A percentile compares a stretch with the other conserved stretches of the same genome.
These are phyloP conservation scores for Botrytis byssoidea DNA, from an alignment of 2,329 filamentous ascomycete genomes.

Conservation along the genomic window DNA sequence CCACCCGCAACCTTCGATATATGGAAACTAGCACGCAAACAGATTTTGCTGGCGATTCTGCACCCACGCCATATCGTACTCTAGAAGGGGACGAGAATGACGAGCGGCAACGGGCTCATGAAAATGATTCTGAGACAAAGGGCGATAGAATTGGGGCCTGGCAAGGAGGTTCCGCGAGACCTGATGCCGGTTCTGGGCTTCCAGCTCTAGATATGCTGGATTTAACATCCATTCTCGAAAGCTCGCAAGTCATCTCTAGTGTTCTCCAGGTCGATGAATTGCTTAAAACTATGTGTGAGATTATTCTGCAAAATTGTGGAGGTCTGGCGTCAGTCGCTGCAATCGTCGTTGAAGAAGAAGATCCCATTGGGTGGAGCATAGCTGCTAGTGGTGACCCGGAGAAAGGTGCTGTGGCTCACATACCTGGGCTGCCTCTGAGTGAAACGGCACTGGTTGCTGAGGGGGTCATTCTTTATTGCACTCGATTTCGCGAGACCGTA, in stretches of 20 bases:
- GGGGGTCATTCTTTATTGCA: slow-evolving; percentile 74
- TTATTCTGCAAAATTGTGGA: slow-evolving; percentile 75
- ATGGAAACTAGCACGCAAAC: slow-evolving; percentile 68
- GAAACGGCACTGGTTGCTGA: slow-evolving; percentile 69
- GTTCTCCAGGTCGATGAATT: slow-evolving; percentile 73
- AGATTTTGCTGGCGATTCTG: slow-evolving; percentile 60
- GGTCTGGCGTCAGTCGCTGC: slow-evolving; percentile 68
- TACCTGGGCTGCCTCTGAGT: slow-evolving; percentile 61
- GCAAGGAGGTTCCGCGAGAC: slow-evolving; percentile 56
- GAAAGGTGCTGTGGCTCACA: slow-evolving; percentile 63
- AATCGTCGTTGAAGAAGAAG: slow-evolving; percentile 70
- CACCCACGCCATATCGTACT: slow-evolving; percentile 52
- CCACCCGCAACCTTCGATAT: slow-evolving; percentile 56
- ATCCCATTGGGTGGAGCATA: slow-evolving; percentile 60
- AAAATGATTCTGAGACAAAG: slow-evolving; percentile 45
- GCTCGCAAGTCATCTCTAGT: slow-evolving; percentile 76
- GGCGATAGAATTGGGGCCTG: slow-evolving; percentile 62
- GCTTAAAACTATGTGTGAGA: slow-evolving; percentile 77
- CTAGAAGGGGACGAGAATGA: slow-evolving; percentile 44
- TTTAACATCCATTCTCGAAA: slow-evolving; percentile 73
- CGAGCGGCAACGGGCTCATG: slow-evolving; percentile 43
- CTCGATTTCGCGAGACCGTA: slow-evolving; percentile 72
- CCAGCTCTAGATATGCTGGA: slow-evolving; percentile 82
- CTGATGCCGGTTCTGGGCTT: slow-evolving; percentile 60
- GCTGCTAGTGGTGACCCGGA: slow-evolving; percentile 73